phyloP scores from a whole-genome alignment of 2,329 filamentous ascomycete species.

The Penicillium sp. region DNA sequence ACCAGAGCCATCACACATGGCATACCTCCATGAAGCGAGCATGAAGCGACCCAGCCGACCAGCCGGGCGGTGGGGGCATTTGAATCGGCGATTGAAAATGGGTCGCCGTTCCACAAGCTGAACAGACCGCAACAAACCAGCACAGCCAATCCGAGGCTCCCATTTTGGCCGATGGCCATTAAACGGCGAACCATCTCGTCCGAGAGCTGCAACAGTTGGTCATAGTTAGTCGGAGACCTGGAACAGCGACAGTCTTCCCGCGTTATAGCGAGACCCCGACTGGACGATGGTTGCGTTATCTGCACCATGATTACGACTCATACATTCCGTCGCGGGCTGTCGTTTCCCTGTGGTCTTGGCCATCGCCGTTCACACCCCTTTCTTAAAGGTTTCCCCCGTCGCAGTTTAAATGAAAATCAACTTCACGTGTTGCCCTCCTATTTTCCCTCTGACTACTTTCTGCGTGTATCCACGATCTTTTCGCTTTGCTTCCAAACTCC shows the following conservation, averaged over 20 bases:
- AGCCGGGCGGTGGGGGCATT: constrained; percentile 30
- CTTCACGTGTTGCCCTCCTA: neutral
- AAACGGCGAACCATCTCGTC: constrained; percentile 5
- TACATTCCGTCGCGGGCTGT: constrained; percentile 16
- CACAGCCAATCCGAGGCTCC: neutral
- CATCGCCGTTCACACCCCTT: constrained; percentile 2
- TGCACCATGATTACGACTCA: constrained; percentile 19
- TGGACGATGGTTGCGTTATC: constrained; percentile 29
- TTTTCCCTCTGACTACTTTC: neutral
- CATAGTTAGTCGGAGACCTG: neutral
- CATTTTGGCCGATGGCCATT: neutral
- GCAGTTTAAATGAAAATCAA: constrained; percentile 19
- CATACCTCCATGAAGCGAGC: neutral
- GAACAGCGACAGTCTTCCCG: neutral
- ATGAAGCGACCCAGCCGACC: constrained; percentile 19
- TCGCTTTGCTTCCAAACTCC: neutral
- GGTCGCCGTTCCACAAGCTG: neutral
- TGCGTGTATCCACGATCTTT: neutral
- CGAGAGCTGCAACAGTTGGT: constrained; percentile 6
- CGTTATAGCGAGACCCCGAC: constrained; percentile 18
- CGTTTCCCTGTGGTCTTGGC: constrained; percentile 15
- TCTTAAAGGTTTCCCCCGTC: constrained; percentile 8
- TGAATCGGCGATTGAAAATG: constrained; percentile 7
- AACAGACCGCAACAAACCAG: neutral
- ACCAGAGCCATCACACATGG: neutral